Conservation (phyloP, 129 eudicot species). For the Chrysanthemum seticuspe region DNA sequence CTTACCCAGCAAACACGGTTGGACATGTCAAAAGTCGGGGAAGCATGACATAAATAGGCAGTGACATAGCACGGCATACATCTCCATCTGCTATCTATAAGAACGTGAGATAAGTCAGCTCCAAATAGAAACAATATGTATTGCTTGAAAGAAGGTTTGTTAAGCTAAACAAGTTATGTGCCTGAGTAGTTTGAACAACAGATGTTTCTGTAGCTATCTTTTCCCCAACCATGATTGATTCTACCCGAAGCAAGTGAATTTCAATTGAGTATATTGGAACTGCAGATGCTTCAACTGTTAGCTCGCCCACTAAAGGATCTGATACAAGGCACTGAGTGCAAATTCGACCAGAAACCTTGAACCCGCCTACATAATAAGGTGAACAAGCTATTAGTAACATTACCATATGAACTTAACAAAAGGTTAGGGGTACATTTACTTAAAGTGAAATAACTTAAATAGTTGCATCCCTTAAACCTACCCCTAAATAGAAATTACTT, state of each 20-base stretch:
- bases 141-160: not conserved
- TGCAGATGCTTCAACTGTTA: constrained; percentile 45
- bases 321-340: constrained; percentile 29
- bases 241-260: constrained; percentile 71
- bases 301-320: constrained; percentile 11
- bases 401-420: constrained; percentile 16
- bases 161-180: constrained; percentile 15
- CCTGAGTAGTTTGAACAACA: constrained; percentile 82
- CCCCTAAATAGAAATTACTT: not conserved
- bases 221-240: constrained; percentile 83
- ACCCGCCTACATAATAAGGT: constrained; percentile 34
- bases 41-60: constrained; percentile 71
- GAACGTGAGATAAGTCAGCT: constrained; percentile 4
- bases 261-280: constrained; percentile 75
- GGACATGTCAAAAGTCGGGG: constrained; percentile 86
- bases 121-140: constrained; percentile 4
- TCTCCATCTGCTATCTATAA: constrained; percentile 93
- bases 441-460: not conserved
- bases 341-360: constrained; percentile 60
- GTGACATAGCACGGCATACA: constrained; percentile 53
- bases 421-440: not conserved
- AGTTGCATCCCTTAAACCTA: not conserved
- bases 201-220: constrained; percentile 70
- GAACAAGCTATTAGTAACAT: constrained; percentile 3
- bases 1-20: constrained; percentile 82